Evolutionary conservation across 2,329 filamentous ascomycete species (phyloP).

Genomic region (Knufia petricola): DNA sequence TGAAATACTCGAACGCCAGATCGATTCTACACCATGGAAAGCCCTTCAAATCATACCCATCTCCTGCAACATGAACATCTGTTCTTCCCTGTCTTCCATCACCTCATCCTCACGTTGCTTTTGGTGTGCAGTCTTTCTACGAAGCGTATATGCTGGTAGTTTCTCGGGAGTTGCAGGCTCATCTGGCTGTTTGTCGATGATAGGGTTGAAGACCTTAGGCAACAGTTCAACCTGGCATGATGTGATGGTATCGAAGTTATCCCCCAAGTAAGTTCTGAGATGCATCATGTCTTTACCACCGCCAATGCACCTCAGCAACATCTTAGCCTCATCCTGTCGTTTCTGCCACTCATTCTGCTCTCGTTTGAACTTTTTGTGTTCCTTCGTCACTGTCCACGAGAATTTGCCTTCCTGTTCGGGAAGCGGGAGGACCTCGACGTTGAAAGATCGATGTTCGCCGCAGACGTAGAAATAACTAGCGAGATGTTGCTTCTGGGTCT

Average conservation of each 20-base stretch:
- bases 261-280: not conserved
- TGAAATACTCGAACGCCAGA: too few relatives aligned
- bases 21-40: too few relatives aligned
- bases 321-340: not conserved
- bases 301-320: not conserved
- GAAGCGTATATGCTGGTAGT: too few relatives aligned
- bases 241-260: not conserved
- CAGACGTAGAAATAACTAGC: not conserved
- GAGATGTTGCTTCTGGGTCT: not conserved
- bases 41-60: too few relatives aligned
- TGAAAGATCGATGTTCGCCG: not conserved
- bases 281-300: not conserved
- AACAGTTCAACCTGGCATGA: not conserved
- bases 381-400: not conserved
- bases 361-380: not conserved
- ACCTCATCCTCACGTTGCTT: too few relatives aligned
- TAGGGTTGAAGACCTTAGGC: too few relatives aligned
- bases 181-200: too few relatives aligned
- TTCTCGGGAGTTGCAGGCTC: too few relatives aligned
- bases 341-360: not conserved
- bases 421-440: not conserved
- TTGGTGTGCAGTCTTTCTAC: too few relatives aligned
- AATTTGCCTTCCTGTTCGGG: not conserved
- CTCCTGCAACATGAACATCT: too few relatives aligned
- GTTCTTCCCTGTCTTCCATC: too few relatives aligned